phyloP scores from a whole-genome alignment of 2,329 filamentous ascomycete genomes.

The Myriosclerotinia duriaeana region DNA sequence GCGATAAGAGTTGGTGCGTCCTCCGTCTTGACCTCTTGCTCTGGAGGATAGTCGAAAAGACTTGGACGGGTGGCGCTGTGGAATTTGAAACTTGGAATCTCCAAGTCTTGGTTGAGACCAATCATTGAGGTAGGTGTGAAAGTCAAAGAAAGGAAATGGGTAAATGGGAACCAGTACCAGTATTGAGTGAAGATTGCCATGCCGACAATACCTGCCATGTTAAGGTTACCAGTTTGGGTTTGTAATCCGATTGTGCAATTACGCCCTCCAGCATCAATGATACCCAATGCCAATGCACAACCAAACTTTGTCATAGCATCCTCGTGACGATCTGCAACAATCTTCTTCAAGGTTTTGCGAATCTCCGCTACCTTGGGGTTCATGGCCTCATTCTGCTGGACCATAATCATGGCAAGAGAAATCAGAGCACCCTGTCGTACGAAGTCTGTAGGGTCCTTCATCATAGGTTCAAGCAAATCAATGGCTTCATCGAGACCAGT shows the following conservation, averaged over 20 bases:
- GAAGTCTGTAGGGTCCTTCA: slow-evolving; percentile 98
- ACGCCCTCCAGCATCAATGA: slow-evolving; percentile 95
- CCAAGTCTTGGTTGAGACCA: slow-evolving; percentile 87
- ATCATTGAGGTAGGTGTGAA: slow-evolving; percentile 98
- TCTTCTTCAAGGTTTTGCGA: slow-evolving; percentile 90
- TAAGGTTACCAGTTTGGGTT: slow-evolving; percentile 96
- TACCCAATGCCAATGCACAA: slow-evolving; percentile 87
- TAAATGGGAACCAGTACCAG: slow-evolving; percentile 99
- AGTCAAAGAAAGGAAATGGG: slow-evolving; percentile 92
- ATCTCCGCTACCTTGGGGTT: slow-evolving; percentile 93
- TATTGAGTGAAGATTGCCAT: slow-evolving; percentile 99
- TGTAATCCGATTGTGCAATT: slow-evolving; percentile 98
- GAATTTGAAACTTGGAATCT: slow-evolving; percentile 93
- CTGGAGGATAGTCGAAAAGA: slow-evolving; percentile 95
- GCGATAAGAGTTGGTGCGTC: slow-evolving; percentile 92
- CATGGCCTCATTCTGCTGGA: slow-evolving; percentile 99
- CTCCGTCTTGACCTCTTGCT: slow-evolving; percentile 91
- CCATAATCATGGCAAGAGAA: slow-evolving; percentile 93
- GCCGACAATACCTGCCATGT: slow-evolving; percentile 97
- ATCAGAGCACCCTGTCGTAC: slow-evolving; percentile 96
- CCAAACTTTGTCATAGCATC: slow-evolving; percentile 99
- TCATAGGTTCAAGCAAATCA: slow-evolving; percentile 96
- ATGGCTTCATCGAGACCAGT: slow-evolving; percentile 96
- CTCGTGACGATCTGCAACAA: slow-evolving; percentile 90
- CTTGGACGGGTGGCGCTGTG: slow-evolving; percentile 92